Base-by-base conservation (phyloP, 2,329 filamentous ascomycete genomes). In the Fusarium chlamydosporum region DNA sequence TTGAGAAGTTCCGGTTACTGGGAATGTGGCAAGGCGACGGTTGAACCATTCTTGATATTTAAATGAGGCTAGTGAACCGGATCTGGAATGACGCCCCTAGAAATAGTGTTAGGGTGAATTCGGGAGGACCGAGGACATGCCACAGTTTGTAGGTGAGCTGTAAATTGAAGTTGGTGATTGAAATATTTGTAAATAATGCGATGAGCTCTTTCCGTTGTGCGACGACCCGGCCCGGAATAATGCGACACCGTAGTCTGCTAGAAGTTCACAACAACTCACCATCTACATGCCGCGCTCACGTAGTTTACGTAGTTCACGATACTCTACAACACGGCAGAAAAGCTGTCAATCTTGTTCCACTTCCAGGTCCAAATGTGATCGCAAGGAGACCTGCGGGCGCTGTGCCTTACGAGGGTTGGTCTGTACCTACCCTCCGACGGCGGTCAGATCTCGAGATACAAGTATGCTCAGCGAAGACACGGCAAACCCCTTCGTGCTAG, bases 301-400 rank as follows among this genome's bases (percentile, higher is more conserved):
- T 43, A 26, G 40, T 7, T 41, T 53, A n/a, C 70, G 50, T 43
- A 26, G 40, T 7, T 51, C 58, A 9, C 60, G 67, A 56, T 82
- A 82, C 62, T 68, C 79, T 18, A 72, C 70, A 12, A 79, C 80
- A 2, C 77, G 80, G 12, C 80, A 81, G 60, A 82, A 81, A 53
- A 77, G 78, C 37, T 83, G 81, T 55, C 75, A 76, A 13, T 63
- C 72, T 10, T 82, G 81, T 41, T 78, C 76, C 2, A 37, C 56
- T 15, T 76, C 80, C 48, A 82, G 82, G 62, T 76, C 75, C 27
- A 82, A 76, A 74, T 82, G 81, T 63, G 78, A 82, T 68, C 79
- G 79, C 46, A 75, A 71, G 45, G 72, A 59, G 9, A 34, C 69
- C 9, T 82, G 81, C 47, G 67, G 72, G 1, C 74, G 80, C 20